A percentile compares a stretch with the other conserved stretches of the same genome.
These are phyloP conservation scores for Pelargonium cotyledonis DNA, from an alignment of 441 rosid genomes.

Conservation along the genomic window DNA sequence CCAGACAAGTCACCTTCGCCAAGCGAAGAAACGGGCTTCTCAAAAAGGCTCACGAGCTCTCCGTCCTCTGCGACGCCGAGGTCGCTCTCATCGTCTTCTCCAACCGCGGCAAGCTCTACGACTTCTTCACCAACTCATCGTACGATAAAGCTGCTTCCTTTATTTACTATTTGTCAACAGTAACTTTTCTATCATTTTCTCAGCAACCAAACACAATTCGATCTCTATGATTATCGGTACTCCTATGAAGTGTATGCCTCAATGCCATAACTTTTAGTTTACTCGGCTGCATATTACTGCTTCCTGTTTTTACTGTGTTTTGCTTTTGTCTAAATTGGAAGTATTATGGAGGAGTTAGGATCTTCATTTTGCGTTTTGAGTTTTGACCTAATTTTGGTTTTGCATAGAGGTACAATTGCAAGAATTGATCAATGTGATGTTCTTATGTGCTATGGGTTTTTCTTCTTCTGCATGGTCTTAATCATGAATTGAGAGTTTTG, in stretches of 20 bases:
- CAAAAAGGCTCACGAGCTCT: conserved; percentile 60
- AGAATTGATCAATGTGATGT: too few species aligned
- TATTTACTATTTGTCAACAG: too few species aligned
- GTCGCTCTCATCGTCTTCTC: conserved; percentile 59
- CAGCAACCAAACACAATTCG: neutral
- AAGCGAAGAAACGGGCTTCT: conserved; percentile 58
- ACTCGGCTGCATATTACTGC: too few species aligned
- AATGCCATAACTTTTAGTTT: neutral
- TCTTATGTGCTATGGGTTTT: too few species aligned
- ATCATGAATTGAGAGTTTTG: neutral
- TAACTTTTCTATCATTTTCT: neutral
- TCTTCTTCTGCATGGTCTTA: neutral
- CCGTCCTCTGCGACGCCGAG: conserved; percentile 58
- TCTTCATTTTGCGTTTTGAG: too few species aligned
- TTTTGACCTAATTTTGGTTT: neutral
- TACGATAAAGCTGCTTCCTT: neutral
- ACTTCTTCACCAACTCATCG: conserved; percentile 38
- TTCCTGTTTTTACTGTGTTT: neutral
- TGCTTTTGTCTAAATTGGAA: neutral
- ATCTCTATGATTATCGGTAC: too few species aligned
- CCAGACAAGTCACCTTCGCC: conserved; percentile 58
- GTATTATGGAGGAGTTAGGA: too few species aligned
- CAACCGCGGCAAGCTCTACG: conserved; percentile 57
- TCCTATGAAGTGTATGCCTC: neutral
- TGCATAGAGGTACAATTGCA: neutral